Base-by-base conservation (phyloP, 805 yeast genomes). In the Saccharomycopsis vini region DNA sequence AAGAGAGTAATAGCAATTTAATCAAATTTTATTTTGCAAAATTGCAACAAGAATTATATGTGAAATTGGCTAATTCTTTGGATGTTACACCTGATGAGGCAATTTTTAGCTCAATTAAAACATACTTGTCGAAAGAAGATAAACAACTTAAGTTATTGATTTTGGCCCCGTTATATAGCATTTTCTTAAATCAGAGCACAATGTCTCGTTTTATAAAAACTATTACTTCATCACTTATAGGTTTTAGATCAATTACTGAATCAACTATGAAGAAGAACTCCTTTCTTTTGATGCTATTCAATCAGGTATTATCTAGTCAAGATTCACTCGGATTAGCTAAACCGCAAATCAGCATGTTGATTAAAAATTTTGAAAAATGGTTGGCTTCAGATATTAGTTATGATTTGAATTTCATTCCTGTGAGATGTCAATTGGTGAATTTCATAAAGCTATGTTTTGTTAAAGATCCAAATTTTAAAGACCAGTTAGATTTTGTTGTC, bases 331-430 rank as follows among this genome's bases (percentile, higher is more conserved):
- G 19, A 23, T 3, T n/a, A 67, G 77, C 88, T 79, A 54, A 70
- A 92, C 52, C 62, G 81, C 32, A 71, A 68, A 35, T 44, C 16
- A 35, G 35, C 24, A 75, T 82, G 85, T 60, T 81, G 6, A 49
- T 84, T 16, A 71, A 66, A 34, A 69, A 73, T 4, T 50, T 87
- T 1, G 55, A 59, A 3, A 61, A 61, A 16, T 81, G 89, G 85
- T 52, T 80, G 19, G 82, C 77, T 20, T 68, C 79, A 13, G 86
- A 76, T 18, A 52, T 70, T 40, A 75, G 81, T 1, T 81, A 74
- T 56, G 86, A 79, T 16, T 59, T 63, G 0, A 69, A 62, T 5
- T 85, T 82, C 48, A 53, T 64, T 15, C 57, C 65, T 4, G 57
- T 77, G 23, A 67, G 90, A 56, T 57, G 75, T 18, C 72, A 39